phyloP scores from a whole-genome alignment of 2,329 filamentous ascomycete genomes.

The Knufia petricola region DNA sequence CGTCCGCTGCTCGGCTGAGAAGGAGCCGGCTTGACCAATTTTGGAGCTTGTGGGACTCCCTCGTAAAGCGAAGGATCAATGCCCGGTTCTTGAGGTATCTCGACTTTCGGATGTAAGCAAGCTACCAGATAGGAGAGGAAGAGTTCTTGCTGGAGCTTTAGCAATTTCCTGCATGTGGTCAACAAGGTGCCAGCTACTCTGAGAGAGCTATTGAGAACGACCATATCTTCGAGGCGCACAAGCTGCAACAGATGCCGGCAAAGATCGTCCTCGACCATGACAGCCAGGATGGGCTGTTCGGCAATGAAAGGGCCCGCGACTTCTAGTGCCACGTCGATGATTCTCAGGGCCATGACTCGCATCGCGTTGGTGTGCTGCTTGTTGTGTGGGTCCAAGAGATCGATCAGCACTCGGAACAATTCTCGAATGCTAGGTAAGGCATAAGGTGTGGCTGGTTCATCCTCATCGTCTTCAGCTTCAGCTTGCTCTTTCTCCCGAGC shows the following conservation, averaged over 20 bases:
- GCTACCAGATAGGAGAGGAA: conserved; percentile 91
- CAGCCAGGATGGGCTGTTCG: conserved; percentile 77
- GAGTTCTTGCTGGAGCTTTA: conserved; percentile 93
- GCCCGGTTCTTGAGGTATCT: conserved; percentile 79
- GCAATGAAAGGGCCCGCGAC: conserved; percentile 93
- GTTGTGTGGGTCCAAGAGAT: conserved; percentile 87
- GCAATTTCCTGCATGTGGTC: conserved; percentile 76
- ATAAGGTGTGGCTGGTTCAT: conserved; percentile 66
- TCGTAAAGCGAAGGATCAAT: conserved; percentile 89
- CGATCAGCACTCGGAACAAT: conserved; percentile 85
- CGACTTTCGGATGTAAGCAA: conserved; percentile 85
- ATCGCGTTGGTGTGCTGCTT: conserved; percentile 86
- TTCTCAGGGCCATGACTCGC: conserved; percentile 92
- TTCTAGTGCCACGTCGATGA: conserved; percentile 93
- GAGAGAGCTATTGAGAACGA: conserved; percentile 83
- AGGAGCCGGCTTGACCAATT: conserved; percentile 68
- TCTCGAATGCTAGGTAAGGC: conserved; percentile 90
- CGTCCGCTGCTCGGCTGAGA: conserved; percentile 70
- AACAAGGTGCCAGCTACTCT: conserved; percentile 85
- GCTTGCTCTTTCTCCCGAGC: conserved; percentile 19
- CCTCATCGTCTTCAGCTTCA: conserved; percentile 33
- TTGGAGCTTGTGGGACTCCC: conserved; percentile 84
- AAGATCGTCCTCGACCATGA: conserved; percentile 80
- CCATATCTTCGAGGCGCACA: conserved; percentile 91
- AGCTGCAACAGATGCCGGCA: conserved; percentile 94